Evolutionary conservation across 139 green algal genomes (phyloP).

Genomic region (Chlamydomonas urium): DNA sequence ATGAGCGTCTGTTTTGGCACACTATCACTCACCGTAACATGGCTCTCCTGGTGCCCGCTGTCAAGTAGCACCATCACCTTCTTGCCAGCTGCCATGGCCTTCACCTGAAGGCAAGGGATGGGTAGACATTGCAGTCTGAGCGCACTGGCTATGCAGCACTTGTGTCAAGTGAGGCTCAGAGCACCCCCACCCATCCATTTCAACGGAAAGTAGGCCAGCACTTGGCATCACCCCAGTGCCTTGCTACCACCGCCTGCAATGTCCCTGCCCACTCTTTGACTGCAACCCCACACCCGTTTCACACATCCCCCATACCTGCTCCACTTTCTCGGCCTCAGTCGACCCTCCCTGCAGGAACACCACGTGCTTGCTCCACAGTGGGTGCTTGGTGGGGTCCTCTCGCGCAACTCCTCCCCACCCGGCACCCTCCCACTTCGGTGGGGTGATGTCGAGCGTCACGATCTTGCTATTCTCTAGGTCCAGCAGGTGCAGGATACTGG

Average conservation of each 20-base stretch:
- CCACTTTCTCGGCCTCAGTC: conserved; percentile 4
- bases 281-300: too few relatives aligned
- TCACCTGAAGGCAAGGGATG: too few relatives aligned
- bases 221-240: too few relatives aligned
- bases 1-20: not conserved
- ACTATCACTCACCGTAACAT: conserved; percentile 28
- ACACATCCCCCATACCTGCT: too few relatives aligned
- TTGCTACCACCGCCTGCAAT: too few relatives aligned
- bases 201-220: too few relatives aligned
- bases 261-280: too few relatives aligned
- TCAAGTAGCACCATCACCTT: conserved; percentile 44
- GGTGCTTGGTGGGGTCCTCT: conserved; percentile 27
- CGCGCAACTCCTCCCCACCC: conserved; percentile 9
- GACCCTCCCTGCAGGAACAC: conserved; percentile 30
- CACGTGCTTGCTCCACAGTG: conserved; percentile 40
- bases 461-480: conserved; percentile 5
- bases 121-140: too few relatives aligned
- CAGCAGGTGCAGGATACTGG: conserved; percentile 29
- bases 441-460: not conserved
- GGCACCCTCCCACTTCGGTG: not conserved
- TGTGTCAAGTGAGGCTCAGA: too few relatives aligned
- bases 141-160: too few relatives aligned
- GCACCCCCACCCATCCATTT: too few relatives aligned
- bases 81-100: conserved; percentile 3
- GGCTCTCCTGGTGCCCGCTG: conserved; percentile 26